Percentiles rank a stretch among this genome's conserved stretches.
Evolutionary conservation across 345 rosid species (phyloP).

Genomic region (Adansonia digitata): DNA sequence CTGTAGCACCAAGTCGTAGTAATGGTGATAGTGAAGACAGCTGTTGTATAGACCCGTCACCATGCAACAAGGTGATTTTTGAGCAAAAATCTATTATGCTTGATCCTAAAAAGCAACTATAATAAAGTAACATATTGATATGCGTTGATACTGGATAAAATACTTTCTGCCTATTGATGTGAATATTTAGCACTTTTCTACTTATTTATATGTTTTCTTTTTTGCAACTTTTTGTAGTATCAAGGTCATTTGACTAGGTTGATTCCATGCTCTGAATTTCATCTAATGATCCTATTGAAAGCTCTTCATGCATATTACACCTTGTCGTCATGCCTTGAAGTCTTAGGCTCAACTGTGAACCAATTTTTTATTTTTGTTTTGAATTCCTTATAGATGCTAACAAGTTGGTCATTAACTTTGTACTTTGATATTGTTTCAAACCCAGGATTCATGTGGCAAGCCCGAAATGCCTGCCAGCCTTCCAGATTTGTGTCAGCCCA

Average conservation of each 20-base stretch:
- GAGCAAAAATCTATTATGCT: not conserved
- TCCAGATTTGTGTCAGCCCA: constrained; percentile 44
- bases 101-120: not conserved
- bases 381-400: not conserved
- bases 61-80: constrained; percentile 59
- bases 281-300: too few relatives aligned
- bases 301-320: too few relatives aligned
- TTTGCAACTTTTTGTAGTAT: too few relatives aligned
- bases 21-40: constrained; percentile 45
- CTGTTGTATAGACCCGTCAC: constrained; percentile 32
- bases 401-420: not conserved
- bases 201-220: too few relatives aligned
- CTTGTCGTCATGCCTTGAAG: not conserved
- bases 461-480: constrained; percentile 35
- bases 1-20: constrained; percentile 32
- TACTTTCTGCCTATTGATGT: too few relatives aligned
- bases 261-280: too few relatives aligned
- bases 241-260: too few relatives aligned
- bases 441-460: constrained; percentile 49
- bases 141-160: not conserved
- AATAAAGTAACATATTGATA: not conserved
- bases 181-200: too few relatives aligned
- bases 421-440: constrained; percentile 5
- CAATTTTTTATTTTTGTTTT: not conserved
- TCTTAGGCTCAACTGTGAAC: not conserved